These are phyloP conservation scores for Boletellus sp. DNA, from an alignment of 768 basidiomycete genomes.

Conservation along the genomic window DNA sequence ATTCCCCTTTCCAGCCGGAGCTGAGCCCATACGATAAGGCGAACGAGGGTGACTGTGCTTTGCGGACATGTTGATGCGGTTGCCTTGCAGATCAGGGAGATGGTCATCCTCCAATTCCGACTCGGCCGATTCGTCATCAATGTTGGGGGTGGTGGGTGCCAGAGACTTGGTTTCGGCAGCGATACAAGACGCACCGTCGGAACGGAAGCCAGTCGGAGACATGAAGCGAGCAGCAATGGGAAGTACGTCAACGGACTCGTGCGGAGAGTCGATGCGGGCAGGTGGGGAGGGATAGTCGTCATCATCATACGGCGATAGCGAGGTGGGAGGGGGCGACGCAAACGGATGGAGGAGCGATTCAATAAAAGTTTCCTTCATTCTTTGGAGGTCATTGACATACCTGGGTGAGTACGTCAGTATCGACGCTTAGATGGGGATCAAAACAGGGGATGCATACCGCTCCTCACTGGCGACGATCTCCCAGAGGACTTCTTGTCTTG, in stretches of 20 bases:
- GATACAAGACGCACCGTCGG: slow-evolving; percentile 42
- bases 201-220: slow-evolving; percentile 52
- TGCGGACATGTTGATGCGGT: slow-evolving; percentile 28
- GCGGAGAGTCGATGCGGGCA: slow-evolving; percentile 56
- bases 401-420: slow-evolving; percentile 39
- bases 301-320: slow-evolving; percentile 58
- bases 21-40: slow-evolving; percentile 58
- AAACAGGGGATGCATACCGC: slow-evolving; percentile 48
- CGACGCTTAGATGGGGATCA: slow-evolving; percentile 7
- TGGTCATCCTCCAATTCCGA: slow-evolving; percentile 66
- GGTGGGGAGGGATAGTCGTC: slow-evolving; percentile 49
- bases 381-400: slow-evolving; percentile 87
- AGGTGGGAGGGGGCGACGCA: slow-evolving; percentile 36
- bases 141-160: slow-evolving; percentile 48
- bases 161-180: slow-evolving; percentile 49
- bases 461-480: slow-evolving; percentile 97
- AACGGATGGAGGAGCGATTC: slow-evolving; percentile 86
- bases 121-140: slow-evolving; percentile 71
- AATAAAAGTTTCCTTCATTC: slow-evolving; percentile 93
- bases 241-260: slow-evolving; percentile 70
- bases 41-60: slow-evolving; percentile 74
- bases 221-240: slow-evolving; percentile 91
- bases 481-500: slow-evolving; percentile 93
- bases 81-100: slow-evolving; percentile 29
- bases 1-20: slow-evolving; percentile 39